Percentiles rank a stretch among this genome's conserved stretches.
Evolutionary conservation across 371 early-diverging fungal genomes (phyloP).

Genomic region (Lichtheimia corymbifera): DNA sequence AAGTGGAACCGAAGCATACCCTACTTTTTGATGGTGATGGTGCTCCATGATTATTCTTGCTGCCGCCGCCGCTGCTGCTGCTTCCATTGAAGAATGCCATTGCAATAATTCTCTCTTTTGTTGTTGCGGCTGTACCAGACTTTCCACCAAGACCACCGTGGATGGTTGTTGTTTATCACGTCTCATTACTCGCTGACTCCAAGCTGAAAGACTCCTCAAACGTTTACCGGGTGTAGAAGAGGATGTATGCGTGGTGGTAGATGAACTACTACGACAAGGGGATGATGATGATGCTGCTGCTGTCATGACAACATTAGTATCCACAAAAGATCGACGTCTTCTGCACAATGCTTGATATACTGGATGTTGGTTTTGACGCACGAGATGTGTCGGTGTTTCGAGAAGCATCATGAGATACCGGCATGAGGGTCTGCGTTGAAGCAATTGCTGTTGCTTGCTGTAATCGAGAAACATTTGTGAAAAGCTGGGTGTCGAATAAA

Average conservation of each 20-base stretch:
- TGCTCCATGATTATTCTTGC: neutral
- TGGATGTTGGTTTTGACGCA: constrained; percentile 22
- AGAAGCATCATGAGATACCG: constrained; percentile 32
- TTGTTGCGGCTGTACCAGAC: neutral
- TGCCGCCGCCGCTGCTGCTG: neutral
- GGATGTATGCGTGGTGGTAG: neutral
- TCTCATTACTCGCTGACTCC: neutral
- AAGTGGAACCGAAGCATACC: constrained; percentile 1
- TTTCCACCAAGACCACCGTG: too few relatives aligned
- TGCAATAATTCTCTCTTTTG: neutral
- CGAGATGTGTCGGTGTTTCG: constrained; percentile 19
- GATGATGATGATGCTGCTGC: neutral
- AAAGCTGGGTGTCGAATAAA: neutral
- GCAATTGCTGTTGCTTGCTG: neutral
- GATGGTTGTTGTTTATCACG: neutral
- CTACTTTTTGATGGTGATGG: neutral
- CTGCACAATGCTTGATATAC: constrained; percentile 17
- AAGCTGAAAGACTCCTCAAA: neutral
- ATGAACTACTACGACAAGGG: neutral
- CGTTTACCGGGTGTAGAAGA: neutral
- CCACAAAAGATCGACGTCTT: constrained; percentile 23
- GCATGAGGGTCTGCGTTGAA: constrained; percentile 3
- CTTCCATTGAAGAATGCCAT: neutral
- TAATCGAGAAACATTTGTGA: neutral
- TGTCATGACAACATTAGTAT: constrained; percentile 18